Evolutionary conservation across 1,284 basidiomycete species (phyloP).

Genomic region (Fistulinella cinereoalba): DNA sequence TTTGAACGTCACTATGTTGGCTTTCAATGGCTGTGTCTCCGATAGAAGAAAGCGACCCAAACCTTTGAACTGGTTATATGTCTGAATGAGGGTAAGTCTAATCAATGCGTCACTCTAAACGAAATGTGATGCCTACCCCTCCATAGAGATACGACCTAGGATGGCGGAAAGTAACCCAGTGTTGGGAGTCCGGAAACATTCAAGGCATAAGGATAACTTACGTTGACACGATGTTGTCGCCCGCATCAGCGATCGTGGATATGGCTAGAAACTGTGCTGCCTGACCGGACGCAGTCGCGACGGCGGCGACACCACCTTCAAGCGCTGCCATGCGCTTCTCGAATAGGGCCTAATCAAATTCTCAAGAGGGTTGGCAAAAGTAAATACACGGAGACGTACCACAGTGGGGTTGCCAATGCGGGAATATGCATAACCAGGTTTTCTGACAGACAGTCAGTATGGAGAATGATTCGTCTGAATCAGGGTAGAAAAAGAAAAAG

Average conservation of each 20-base stretch:
- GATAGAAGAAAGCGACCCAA: slow-evolving; percentile 1
- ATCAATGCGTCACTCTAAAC: neutral
- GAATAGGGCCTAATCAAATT: slow-evolving; percentile 65
- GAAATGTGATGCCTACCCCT: slow-evolving; percentile 44
- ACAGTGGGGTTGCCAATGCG: slow-evolving; percentile 85
- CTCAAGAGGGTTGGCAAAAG: neutral
- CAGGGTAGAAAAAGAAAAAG: neutral
- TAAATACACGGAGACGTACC: slow-evolving; percentile 39
- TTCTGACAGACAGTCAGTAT: slow-evolving; percentile 36
- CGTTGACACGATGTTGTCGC: slow-evolving; percentile 82
- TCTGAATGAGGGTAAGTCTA: slow-evolving; percentile 38
- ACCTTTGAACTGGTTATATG: slow-evolving; percentile 90
- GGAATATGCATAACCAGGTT: slow-evolving; percentile 73
- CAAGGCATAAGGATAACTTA: slow-evolving; percentile 30
- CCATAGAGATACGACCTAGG: slow-evolving; percentile 62
- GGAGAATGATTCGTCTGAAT: too few species aligned
- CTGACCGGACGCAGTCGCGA: slow-evolving; percentile 79
- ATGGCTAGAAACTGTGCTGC: slow-evolving; percentile 82
- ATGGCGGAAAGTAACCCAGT: too few species aligned
- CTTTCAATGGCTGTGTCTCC: neutral
- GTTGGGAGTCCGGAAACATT: neutral
- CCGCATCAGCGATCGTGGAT: slow-evolving; percentile 59
- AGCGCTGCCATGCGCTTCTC: slow-evolving; percentile 83
- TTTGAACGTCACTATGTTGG: slow-evolving; percentile 61
- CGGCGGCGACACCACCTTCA: slow-evolving; percentile 78